Evolutionary conservation across 2,329 filamentous ascomycete species (phyloP).

Genomic region (Fusarium sp.): DNA sequence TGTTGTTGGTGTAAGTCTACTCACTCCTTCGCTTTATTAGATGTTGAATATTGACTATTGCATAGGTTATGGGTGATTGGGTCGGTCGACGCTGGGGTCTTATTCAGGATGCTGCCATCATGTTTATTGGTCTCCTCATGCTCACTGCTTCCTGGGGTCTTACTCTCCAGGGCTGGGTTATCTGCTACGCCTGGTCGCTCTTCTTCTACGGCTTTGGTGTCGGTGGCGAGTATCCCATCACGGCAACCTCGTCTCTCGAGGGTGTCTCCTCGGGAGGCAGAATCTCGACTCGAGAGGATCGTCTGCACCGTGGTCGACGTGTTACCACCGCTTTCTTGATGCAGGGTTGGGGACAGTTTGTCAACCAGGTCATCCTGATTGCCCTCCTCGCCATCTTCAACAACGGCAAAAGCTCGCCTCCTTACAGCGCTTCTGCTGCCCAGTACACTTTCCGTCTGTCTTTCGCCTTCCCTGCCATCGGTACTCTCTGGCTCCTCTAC

Average conservation of each 20-base stretch:
- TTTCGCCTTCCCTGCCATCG: conserved; percentile 89
- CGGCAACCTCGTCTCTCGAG: conserved; percentile 94
- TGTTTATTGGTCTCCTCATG: conserved; percentile 93
- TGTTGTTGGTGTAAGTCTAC: conserved; percentile 75
- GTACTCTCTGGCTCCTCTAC: conserved; percentile 94
- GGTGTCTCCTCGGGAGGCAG: conserved; percentile 87
- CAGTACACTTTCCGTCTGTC: conserved; percentile 94
- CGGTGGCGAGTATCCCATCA: conserved; percentile 96
- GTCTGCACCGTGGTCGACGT: conserved; percentile 93
- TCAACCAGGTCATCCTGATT: conserved; percentile 93
- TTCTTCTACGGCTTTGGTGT: conserved; percentile 78
- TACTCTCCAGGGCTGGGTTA: conserved; percentile 91
- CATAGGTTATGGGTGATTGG: conserved; percentile 71
- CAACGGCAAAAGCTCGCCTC: conserved; percentile 75
- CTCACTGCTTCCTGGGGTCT: conserved; percentile 90
- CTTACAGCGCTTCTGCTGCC: conserved; percentile 79
- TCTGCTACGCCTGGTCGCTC: conserved; percentile 94
- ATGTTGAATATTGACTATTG: conserved; percentile 18
- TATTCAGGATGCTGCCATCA: conserved; percentile 92
- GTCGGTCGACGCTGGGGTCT: conserved; percentile 93
- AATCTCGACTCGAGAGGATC: conserved; percentile 89
- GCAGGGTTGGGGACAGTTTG: conserved; percentile 97
- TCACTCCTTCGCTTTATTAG: neutral
- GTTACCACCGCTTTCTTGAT: conserved; percentile 97
- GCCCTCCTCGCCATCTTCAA: conserved; percentile 89